Evolutionary conservation across 2,329 filamentous ascomycete species (phyloP), one percentile per base, ranked within the genome.

Genomic region (Talaromyces sp.): DNA sequence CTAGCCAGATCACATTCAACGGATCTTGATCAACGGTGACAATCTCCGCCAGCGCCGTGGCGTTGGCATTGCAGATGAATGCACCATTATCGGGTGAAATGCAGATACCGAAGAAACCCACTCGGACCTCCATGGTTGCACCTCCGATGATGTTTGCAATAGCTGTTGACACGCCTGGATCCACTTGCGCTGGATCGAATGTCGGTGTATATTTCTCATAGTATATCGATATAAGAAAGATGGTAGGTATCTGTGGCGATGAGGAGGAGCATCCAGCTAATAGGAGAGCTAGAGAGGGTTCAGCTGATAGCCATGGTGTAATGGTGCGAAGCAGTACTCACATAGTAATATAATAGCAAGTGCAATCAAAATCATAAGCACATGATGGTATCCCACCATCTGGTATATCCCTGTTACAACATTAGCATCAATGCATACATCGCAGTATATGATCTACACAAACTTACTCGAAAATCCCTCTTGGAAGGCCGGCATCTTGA

Each of bases 211-310:
- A 97, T 68, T 86, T 84, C 76, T 96, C 83, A 82, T 97, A 99
- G 86, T 96, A 98, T 73, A 99, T 87, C n/a, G 93, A 97, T 70
- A 99, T 91, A 71, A 99, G 88, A 85, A 97, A 99, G 79, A 99
- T 98, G 75, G 89, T 88, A 31, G 95, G 95, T 72, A 99, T 97
- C 63, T 96, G 83, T 2, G 94, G 95, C 60, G 94, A 97, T 47
- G 94, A 97, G 10, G 94, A 98, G 4, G 95, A 98, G 80, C 95
- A 99, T 73, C 95, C 95, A 74, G 95, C 94, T 70, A 99, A 84
- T 73, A 99, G 82, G 69, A 99, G 87, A 72, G 95, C 93, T 97
- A 59, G 31, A 41, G 33, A 37, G 24, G 6, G 24, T 11, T 45
- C 24, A 56, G 37, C 33, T 24, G 33, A 14, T 35, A 24, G 16